Conservation (phyloP, 2,329 filamentous ascomycete genomes). For the Dryadomyces quercus-mongolicae region DNA sequence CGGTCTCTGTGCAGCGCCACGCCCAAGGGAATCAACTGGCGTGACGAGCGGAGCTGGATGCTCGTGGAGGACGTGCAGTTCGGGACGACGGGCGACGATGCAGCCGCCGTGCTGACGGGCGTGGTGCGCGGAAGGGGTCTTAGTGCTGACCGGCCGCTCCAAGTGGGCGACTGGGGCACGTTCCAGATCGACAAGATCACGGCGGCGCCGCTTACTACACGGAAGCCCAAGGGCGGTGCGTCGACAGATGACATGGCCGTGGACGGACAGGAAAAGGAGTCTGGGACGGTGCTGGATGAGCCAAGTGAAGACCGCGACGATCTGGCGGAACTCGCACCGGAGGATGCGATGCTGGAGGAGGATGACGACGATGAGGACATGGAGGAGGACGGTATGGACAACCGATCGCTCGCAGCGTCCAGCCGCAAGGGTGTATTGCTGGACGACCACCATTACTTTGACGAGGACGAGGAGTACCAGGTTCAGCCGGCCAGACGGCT, state of each 20-base stretch:
- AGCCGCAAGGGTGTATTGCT: constrained; percentile 78
- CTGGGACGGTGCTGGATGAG: constrained; percentile 45
- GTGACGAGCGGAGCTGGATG: constrained; percentile 94
- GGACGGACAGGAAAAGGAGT: constrained; percentile 37
- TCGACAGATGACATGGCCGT: constrained; percentile 41
- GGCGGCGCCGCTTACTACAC: constrained; percentile 54
- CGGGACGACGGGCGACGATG: constrained; percentile 35
- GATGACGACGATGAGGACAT: constrained; percentile 23
- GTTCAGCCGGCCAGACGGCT: constrained; percentile 57
- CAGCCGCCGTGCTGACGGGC: constrained; percentile 55
- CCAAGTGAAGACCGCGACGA: constrained; percentile 76
- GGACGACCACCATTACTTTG: constrained; percentile 97
- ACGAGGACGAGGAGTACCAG: constrained; percentile 62
- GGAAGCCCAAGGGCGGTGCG: constrained; percentile 42
- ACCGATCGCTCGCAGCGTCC: constrained; percentile 24
- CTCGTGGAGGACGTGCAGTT: constrained; percentile 73
- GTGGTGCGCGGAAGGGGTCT: constrained; percentile 75
- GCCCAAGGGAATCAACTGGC: constrained; percentile 90
- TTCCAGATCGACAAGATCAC: constrained; percentile 88
- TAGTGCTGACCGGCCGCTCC: constrained; percentile 81
- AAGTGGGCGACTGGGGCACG: constrained; percentile 87
- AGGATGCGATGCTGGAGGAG: constrained; percentile 79
- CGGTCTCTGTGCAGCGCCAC: constrained; percentile 83
- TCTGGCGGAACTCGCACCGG: constrained; percentile 71
- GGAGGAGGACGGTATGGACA: constrained; percentile 43